These are phyloP conservation scores for Wickerhamiella hasegawae DNA, from an alignment of 805 yeast genomes.

Conservation along the genomic window DNA sequence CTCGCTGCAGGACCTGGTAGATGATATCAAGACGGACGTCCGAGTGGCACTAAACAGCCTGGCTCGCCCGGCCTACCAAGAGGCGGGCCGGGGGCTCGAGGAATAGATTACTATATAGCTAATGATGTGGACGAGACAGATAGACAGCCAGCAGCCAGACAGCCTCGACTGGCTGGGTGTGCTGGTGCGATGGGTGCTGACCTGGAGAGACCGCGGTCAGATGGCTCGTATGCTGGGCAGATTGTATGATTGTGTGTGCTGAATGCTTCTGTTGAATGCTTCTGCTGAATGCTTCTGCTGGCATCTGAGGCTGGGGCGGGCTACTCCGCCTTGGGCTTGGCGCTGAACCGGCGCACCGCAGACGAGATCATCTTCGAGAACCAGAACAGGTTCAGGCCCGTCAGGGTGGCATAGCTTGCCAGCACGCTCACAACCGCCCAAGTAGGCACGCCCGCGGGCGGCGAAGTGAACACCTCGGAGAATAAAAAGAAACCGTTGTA, in stretches of 20 bases:
- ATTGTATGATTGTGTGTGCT: too few relatives aligned
- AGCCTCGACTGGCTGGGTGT: too few relatives aligned
- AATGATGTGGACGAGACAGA: too few relatives aligned
- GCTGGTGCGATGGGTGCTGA: too few relatives aligned
- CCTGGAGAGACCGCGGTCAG: too few relatives aligned
- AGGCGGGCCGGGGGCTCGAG: too few relatives aligned
- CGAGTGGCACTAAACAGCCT: conserved; percentile 42
- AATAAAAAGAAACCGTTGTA: conserved; percentile 37
- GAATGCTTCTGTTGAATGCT: too few relatives aligned
- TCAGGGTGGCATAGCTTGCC: conserved; percentile 43
- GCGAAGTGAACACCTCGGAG: conserved; percentile 20
- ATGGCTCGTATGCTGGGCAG: too few relatives aligned
- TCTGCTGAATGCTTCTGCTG: too few relatives aligned
- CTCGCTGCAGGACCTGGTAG: conserved; percentile 66
- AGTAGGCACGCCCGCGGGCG: conserved; percentile 25
- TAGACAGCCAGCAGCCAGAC: too few relatives aligned
- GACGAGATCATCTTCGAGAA: conserved; percentile 59
- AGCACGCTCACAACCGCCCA: conserved; percentile 36
- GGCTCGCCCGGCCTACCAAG: conserved; percentile 26
- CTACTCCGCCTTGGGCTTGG: neutral
- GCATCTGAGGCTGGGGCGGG: neutral
- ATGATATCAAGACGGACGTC: conserved; percentile 72
- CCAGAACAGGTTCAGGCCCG: conserved; percentile 67
- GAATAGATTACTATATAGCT: too few relatives aligned
- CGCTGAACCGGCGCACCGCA: neutral